Conservation (phyloP, 345 rosid genomes). For the Bruguiera parviflora region DNA sequence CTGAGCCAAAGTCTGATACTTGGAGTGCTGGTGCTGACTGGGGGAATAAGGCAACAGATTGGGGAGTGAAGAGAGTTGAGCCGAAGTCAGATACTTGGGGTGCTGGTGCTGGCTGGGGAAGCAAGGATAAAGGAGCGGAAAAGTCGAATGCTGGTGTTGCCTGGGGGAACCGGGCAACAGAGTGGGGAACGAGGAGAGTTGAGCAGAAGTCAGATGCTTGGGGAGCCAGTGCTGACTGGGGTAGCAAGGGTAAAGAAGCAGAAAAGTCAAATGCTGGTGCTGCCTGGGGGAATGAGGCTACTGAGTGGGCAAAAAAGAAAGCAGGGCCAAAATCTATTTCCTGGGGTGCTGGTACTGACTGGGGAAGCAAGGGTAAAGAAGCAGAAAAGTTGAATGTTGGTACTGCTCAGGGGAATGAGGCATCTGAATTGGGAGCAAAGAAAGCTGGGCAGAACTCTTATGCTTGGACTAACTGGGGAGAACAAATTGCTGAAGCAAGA, state of each 20-base stretch:
- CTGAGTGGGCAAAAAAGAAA: neutral
- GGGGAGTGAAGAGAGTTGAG: too few species aligned
- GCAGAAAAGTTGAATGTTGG: constrained; percentile 1
- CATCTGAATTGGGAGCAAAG: too few species aligned
- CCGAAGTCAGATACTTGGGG: too few species aligned
- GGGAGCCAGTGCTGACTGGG: neutral
- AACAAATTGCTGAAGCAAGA: neutral
- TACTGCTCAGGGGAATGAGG: constrained; percentile 12
- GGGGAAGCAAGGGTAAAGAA: constrained; percentile 21
- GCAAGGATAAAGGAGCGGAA: neutral
- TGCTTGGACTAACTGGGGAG: neutral
- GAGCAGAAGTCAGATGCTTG: neutral
- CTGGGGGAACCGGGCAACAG: neutral
- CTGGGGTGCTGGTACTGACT: constrained; percentile 8
- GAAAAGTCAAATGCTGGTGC: too few species aligned
- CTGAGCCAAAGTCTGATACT: constrained; percentile 3
- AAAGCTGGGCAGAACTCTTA: neutral
- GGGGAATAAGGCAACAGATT: neutral
- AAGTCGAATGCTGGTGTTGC: constrained; percentile 10
- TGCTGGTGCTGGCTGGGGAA: constrained; percentile 19
- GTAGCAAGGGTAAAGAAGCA: neutral
- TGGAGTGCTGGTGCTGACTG: neutral
- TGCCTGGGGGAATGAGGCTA: neutral
- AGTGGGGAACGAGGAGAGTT: too few species aligned
- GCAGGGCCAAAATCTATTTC: constrained; percentile 1